Conservation (phyloP, 1,284 basidiomycete genomes). For the Phlebopus sp. region DNA sequence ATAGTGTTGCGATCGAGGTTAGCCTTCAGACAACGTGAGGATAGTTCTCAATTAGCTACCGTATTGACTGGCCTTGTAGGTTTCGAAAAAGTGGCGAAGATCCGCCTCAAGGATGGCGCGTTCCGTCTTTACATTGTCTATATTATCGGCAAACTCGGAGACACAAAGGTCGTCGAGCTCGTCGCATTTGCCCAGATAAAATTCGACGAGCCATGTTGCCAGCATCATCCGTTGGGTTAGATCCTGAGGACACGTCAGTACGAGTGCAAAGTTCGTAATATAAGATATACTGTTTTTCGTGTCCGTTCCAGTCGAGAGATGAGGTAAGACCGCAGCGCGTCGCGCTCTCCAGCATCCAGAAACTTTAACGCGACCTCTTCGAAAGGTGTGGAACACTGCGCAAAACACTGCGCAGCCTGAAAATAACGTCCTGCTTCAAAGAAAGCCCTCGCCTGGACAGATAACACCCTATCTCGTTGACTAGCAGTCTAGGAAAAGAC, state of each 20-base stretch:
- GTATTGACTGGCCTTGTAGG: slow-evolving; percentile 68
- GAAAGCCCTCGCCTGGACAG: slow-evolving; percentile 82
- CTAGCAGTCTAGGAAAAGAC: slow-evolving; percentile 57
- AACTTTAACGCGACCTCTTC: slow-evolving; percentile 93
- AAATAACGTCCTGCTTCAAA: slow-evolving; percentile 84
- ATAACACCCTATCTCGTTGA: slow-evolving; percentile 85
- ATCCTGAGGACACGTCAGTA: slow-evolving; percentile 52
- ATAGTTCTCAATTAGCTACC: not conserved
- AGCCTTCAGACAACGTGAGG: slow-evolving; percentile 41
- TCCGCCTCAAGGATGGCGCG: slow-evolving; percentile 89
- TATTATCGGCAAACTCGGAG: slow-evolving; percentile 83
- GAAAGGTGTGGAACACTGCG: slow-evolving; percentile 84
- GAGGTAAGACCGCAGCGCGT: slow-evolving; percentile 89
- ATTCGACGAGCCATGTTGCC: slow-evolving; percentile 97
- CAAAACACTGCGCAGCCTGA: slow-evolving; percentile 89
- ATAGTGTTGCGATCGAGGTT: slow-evolving; percentile 84
- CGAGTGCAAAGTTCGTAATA: not conserved
- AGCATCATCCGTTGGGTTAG: slow-evolving; percentile 95
- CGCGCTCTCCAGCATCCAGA: slow-evolving; percentile 87
- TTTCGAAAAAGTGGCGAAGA: slow-evolving; percentile 86
- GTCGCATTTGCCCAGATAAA: slow-evolving; percentile 95
- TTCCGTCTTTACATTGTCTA: slow-evolving; percentile 83
- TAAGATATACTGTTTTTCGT: slow-evolving; percentile 63
- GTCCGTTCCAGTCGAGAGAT: slow-evolving; percentile 83
- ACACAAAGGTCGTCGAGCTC: slow-evolving; percentile 89